A percentile compares a stretch with the other conserved stretches of the same genome.
phyloP scores from a whole-genome alignment of 306 rosid species.

The Prinsepia uniflora region DNA sequence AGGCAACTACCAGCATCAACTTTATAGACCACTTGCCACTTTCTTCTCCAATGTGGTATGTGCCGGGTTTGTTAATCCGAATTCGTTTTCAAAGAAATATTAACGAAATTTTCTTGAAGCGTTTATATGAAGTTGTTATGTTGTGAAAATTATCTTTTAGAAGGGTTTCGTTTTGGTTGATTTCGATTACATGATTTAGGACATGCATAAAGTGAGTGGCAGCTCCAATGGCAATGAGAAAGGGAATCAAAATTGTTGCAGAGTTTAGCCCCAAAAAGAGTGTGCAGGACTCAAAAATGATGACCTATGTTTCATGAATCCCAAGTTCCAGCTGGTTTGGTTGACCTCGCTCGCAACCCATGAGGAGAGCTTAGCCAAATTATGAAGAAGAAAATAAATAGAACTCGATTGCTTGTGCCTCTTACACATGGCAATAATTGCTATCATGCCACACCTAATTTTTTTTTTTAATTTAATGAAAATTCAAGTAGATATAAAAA shows the following conservation, averaged over 20 bases:
- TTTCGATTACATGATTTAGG: background rate
- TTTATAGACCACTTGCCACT: background rate
- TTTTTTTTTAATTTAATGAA: too few species aligned
- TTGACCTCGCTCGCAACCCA: background rate
- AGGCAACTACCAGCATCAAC: slow-evolving; percentile 1
- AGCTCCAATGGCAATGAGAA: background rate
- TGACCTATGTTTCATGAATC: background rate
- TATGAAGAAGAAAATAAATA: background rate
- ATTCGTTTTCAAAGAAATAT: too few species aligned
- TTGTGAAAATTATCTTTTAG: too few species aligned
- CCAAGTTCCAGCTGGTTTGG: slow-evolving; percentile 7
- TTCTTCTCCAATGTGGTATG: too few species aligned
- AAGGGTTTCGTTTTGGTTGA: too few species aligned
- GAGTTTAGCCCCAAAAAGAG: slow-evolving; percentile 1
- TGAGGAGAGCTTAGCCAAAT: background rate
- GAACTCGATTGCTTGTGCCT: background rate
- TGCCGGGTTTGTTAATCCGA: too few species aligned
- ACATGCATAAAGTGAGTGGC: background rate
- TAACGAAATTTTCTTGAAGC: too few species aligned
- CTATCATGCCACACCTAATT: background rate
- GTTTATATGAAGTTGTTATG: too few species aligned
- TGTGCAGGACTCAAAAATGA: slow-evolving; percentile 5
- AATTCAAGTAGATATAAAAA: too few species aligned
- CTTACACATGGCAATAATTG: slow-evolving; percentile 9
- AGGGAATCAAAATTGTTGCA: background rate